Base-by-base conservation (phyloP, 2,329 filamentous ascomycete genomes). In the Aspergillus proliferans region DNA sequence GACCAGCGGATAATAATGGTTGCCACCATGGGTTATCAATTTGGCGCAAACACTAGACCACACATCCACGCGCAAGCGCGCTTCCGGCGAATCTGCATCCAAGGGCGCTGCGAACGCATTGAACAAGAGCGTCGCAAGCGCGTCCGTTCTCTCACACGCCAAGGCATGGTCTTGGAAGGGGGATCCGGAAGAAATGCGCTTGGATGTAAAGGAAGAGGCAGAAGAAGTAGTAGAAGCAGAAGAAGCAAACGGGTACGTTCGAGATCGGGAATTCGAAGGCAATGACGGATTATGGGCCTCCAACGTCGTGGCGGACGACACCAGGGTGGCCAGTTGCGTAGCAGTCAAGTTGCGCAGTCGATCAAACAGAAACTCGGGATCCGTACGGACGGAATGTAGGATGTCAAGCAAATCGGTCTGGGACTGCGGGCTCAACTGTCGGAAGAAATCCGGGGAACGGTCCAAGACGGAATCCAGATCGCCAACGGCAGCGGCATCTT, bases 41-140 rank as follows among this genome's bases (percentile, higher is more conserved):
- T 84, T 85, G 34, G 92, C 89, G 68, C 91, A 90, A 30, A 87
- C 84, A 10, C 86, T 87, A 24, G 93, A 88, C 93, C 92, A 97
- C 36, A 91, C 83, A 55, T 92, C 85, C 41, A 88, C 86, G 58
- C 89, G 81, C 61, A 87, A 79, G 54, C 82, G 79, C 67, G 93
- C 87, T 71, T 95, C 91, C 38, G 83, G 80, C 58, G 87, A 89
- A 69, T 91, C 85, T 44, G 87, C 86, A 24, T 87, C 87, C 52
- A 87, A 82, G 15, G 88, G 91, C 64, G 90, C 88, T 69, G 88
- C 88, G 76, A 94, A 95, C 66, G 88, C 86, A 58, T 89, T 92
- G 71, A 93, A 87, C 53, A 95, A 82, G 56, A 96, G 79, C 49
- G 87, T 85, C 53, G 88, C 90, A 45, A 96, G 76, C 8, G 90